Evolutionary conservation across 2,329 filamentous ascomycete genomes (phyloP).

Genomic region (Tolypocladium pustulatum): DNA sequence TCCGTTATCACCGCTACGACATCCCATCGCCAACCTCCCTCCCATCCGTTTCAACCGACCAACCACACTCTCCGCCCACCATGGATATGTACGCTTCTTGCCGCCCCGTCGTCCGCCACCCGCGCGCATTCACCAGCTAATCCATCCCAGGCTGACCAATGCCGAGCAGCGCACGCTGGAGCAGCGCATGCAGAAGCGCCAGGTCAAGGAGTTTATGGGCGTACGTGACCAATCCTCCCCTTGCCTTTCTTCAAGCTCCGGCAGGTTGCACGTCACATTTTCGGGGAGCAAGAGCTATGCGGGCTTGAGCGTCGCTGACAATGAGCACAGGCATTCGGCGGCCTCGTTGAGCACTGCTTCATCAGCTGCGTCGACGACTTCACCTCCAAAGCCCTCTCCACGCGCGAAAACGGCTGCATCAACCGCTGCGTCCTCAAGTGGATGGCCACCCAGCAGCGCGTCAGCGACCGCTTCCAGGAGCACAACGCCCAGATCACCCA

Average conservation of each 20-base stretch:
- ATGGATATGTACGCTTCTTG: conserved; percentile 7
- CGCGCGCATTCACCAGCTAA: conserved; percentile 1
- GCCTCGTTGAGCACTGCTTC: conserved; percentile 75
- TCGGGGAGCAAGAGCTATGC: background rate
- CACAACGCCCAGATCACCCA: conserved; percentile 52
- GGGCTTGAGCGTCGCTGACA: background rate
- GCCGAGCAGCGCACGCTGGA: conserved; percentile 89
- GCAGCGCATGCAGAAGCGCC: conserved; percentile 90
- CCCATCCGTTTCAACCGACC: background rate
- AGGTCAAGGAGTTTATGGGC: conserved; percentile 98
- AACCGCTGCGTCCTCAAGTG: conserved; percentile 94
- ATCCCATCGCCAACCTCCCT: background rate
- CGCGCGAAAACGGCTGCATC: conserved; percentile 83
- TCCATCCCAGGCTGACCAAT: conserved; percentile 46
- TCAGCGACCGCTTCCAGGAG: conserved; percentile 82
- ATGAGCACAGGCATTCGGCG: conserved; percentile 23
- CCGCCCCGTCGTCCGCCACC: background rate
- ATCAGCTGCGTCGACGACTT: conserved; percentile 96
- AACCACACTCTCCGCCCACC: conserved; percentile 1
- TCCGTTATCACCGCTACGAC: conserved; percentile 1
- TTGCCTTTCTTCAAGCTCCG: background rate
- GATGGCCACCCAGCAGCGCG: conserved; percentile 80
- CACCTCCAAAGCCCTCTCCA: conserved; percentile 86
- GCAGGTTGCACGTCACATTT: background rate
- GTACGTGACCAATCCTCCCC: conserved; percentile 43